Evolutionary conservation across 257 asterid species (phyloP), one percentile per base, ranked within the genome.

Genomic region (Cordia subcordata): DNA sequence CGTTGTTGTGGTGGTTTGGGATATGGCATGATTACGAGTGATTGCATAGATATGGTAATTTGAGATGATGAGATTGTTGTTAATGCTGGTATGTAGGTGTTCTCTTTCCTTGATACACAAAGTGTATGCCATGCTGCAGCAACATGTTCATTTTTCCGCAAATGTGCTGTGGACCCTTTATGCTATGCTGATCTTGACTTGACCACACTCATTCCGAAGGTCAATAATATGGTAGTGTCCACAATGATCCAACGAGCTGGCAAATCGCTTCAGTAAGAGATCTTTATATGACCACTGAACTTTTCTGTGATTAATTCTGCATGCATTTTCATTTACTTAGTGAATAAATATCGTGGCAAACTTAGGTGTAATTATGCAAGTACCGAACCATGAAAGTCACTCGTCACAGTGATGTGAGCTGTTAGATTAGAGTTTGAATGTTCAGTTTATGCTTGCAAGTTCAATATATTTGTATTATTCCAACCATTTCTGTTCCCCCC

Each of bases 221-320:
- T 87, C 73, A 83, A 87, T 63, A 83, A 87, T 68, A 33, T 75
- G 60, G 85, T 85, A 14, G 90, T 87, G 72, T 83, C 93, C 8
- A 78, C 88, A 0, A 78, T 90, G 87, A 74, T 87, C 72, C 93
- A 83, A 44, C 85, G 96, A 62, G 95, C 97, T 61, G 96, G 97
- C 52, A 85, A 79, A 71, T 77, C 27, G 27, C 73, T 87, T 42
- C 66, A 67, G 97, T 90, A 75, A 65, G 82, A 64, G 10, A 53
- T 57, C 60, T 51, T 32, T 13, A 50, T 35, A 39, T 6, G 3
- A 21, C 16, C 39, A 19, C 49, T 35, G 13, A 42, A 39, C 13
- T 21, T 38, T 22, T 10, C 19, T 54, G 21, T 53, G 17, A 38
- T 44, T 8, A 27, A 35, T 9, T 20, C 9, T 49, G 4, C 11